Evolutionary conservation across 805 yeast species (phyloP), one percentile per base, ranked within the genome.

Genomic region (Geotrichum ghanense): DNA sequence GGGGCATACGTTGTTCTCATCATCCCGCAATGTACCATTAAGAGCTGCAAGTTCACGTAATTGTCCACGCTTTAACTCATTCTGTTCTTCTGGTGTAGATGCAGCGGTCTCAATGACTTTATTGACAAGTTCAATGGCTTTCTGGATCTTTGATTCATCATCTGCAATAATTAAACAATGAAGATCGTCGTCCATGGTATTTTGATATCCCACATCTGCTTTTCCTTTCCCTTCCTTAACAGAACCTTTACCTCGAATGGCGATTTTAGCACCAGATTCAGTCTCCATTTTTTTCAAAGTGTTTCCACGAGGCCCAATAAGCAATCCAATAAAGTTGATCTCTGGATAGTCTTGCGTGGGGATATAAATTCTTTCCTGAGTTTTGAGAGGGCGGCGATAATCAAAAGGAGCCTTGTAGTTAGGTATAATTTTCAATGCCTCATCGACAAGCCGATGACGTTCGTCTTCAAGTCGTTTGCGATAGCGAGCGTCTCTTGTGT

Each of bases 251-350:
- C 99, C 99, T 54, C 99, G 72, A 44, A 92, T 84, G 2, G 89
- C 94, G 49, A 92, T 82, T 53, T 74, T 77, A 16, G 97, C 96
- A 1, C 95, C 95, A 35, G 95, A 81, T 44, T 82, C 79, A 23
- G 76, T 79, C 60, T 90, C 95, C 63, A 94, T 66, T 55, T 78
- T 76, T 50, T 84, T 76, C 55, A 90, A 66, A 0, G 96, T 90
- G 56, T 83, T 82, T 21, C 97, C 99, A 69, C 99, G 79, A 25
- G 99, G 98, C 0, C 99, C 99, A 44, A 92, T 64, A 19, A 92
- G 66, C 45, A 83, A 70, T 0, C 99, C 99, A 45, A 92, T 84
- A 60, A 90, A 90, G 65, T 92, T 92, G 55, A 92, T 81, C 44
- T 83, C 90, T 0, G 97, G 97, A 65, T 87, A 81, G 50, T 86